Evolutionary conservation across 805 yeast genomes (phyloP).

Genomic region (Lachancea sp.): DNA sequence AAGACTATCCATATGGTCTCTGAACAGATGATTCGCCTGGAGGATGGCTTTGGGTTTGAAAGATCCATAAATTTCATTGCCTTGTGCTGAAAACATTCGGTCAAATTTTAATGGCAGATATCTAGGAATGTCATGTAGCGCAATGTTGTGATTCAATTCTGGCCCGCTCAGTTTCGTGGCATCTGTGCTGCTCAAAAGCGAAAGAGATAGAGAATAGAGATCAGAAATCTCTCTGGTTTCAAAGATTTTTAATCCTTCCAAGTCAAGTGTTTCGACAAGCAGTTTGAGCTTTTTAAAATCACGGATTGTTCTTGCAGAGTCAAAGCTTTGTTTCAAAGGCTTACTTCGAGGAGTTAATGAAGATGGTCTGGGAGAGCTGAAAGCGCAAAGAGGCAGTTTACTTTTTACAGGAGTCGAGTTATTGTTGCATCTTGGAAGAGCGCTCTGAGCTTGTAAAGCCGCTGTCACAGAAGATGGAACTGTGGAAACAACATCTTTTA

Average conservation of each 20-base stretch:
- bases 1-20: background rate
- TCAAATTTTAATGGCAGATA: constrained; percentile 22
- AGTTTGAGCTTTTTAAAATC: constrained; percentile 14
- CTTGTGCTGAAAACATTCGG: constrained; percentile 14
- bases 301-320: constrained; percentile 19
- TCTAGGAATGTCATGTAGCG: constrained; percentile 19
- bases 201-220: constrained; percentile 18
- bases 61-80: constrained; percentile 14
- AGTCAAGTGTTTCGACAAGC: constrained; percentile 13
- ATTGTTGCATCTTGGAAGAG: constrained; percentile 2
- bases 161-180: background rate
- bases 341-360: constrained; percentile 29
- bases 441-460: constrained; percentile 2
- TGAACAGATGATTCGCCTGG: background rate
- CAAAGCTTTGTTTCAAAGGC: constrained; percentile 21
- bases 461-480: constrained; percentile 34
- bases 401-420: constrained; percentile 3
- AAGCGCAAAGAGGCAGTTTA: background rate
- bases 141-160: constrained; percentile 9
- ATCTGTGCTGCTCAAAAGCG: constrained; percentile 19
- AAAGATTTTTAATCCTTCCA: constrained; percentile 12
- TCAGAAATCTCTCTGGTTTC: constrained; percentile 18
- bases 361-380: constrained; percentile 26
- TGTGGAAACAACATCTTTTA: constrained; percentile 46
- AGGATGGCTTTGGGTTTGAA: constrained; percentile 11